Evolutionary conservation across 371 early-diverging fungal genomes (phyloP), one percentile per base, ranked within the genome.

Genomic region (Mucor irregularis): DNA sequence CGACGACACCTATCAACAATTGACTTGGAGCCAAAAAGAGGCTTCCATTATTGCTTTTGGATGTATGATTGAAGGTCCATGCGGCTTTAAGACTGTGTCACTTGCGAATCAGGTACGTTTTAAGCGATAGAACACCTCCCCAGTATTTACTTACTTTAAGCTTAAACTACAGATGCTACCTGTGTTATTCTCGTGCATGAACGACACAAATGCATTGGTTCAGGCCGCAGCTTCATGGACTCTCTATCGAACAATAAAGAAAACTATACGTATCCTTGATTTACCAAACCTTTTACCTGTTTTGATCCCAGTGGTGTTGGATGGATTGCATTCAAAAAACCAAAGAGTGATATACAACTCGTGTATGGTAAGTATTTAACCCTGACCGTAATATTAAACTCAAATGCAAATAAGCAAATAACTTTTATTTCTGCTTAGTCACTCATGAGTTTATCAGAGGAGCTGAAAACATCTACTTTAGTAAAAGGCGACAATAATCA

Each of bases 21-120:
- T 31, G 3, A 0, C 8, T 17, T 50, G 50, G 50, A 38, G 17
- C 9, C 16, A 50, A 37, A 35, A 16, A 17, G 50, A 50, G 28
- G 50, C 50, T 14, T 22, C 50, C 24, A 38, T 50, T 17, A 50
- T 28, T 25, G 50, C 50, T 7, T 50, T 50, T 26, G 50, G 50
- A 5, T 50, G 37, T 17, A 50, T 50, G 8, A 24, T 50, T n/a
- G 16, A 50, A 25, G 50, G 50, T 22, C 50, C 38, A 3, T 50
- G 37, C n/a, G 38, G 38, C 24, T 26, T 24, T 19, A 50, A 50
- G 37, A 50, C 37, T 17, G 26, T 37, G 28, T 24, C 26, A 16
- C 37, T 38, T 3, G 38, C 38, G 1, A 31, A 50, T 10, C 35
- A 49, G 22, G 49, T 49, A 49, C 21, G 24, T 13, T 19, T 14